phyloP scores from a whole-genome alignment of 495 filamentous ascomycete species.

The Aspergillus bertholletiae region DNA sequence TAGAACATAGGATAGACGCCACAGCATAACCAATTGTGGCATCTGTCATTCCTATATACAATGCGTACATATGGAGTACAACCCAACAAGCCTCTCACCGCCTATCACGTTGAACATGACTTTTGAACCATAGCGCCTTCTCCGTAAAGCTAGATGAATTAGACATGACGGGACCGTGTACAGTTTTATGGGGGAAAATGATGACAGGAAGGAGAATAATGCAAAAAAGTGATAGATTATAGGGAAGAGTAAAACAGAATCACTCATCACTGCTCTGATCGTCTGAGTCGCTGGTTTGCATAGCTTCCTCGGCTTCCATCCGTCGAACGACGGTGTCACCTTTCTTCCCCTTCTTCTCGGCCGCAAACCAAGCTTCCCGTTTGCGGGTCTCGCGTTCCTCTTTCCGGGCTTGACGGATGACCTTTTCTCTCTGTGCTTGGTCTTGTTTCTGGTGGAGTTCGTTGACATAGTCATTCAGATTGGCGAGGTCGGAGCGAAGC shows the following conservation, averaged over 20 bases:
- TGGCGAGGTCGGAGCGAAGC: slow-evolving; percentile 34
- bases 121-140: not conserved
- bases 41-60: not conserved
- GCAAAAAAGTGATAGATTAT: not conserved
- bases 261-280: slow-evolving; percentile 36
- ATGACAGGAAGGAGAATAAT: not conserved
- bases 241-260: not conserved
- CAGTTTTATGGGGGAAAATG: not conserved
- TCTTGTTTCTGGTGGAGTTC: slow-evolving; percentile 41
- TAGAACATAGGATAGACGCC: not conserved
- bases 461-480: slow-evolving; percentile 40
- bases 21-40: not conserved
- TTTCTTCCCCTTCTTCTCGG: slow-evolving; percentile 43
- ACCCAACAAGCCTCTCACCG: not conserved
- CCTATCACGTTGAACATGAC: not conserved
- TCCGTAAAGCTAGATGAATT: not conserved
- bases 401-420: slow-evolving; percentile 37
- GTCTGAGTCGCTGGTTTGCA: slow-evolving; percentile 36
- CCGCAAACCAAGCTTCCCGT: slow-evolving; percentile 44
- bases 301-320: slow-evolving; percentile 35
- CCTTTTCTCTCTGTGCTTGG: slow-evolving; percentile 30
- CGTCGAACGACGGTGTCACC: slow-evolving; percentile 36
- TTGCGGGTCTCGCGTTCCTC: slow-evolving; percentile 36
- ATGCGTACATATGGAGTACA: not conserved
- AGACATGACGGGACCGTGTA: not conserved